These are phyloP conservation scores for Cadophora luteo-olivacea DNA, from an alignment of 2,329 filamentous ascomycete genomes.

Conservation along the genomic window DNA sequence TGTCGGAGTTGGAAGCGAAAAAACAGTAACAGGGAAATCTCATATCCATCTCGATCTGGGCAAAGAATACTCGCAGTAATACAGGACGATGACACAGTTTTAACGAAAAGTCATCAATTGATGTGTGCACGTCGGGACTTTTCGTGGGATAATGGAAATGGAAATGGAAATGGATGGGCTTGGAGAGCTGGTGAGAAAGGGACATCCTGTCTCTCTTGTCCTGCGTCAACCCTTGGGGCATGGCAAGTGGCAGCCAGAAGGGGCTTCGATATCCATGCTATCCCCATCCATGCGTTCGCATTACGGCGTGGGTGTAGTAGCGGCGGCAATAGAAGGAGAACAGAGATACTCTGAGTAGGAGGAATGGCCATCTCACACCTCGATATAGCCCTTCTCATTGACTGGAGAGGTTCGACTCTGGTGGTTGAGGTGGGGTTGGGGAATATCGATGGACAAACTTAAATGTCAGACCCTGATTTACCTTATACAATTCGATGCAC, in stretches of 20 bases:
- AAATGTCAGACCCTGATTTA: neutral
- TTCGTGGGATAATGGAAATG: neutral
- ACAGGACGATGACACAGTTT: neutral
- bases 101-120: neutral
- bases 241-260: neutral
- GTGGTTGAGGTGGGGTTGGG: neutral
- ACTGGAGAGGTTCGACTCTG: constrained; percentile 3
- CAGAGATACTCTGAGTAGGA: too few species aligned
- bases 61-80: constrained; percentile 4
- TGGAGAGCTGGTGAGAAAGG: neutral
- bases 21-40: neutral
- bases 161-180: neutral
- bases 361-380: neutral
- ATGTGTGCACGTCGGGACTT: neutral
- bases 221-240: constrained; percentile 2
- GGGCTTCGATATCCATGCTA: neutral
- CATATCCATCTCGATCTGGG: constrained; percentile 8
- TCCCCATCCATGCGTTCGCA: constrained; percentile 10
- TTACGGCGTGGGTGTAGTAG: neutral
- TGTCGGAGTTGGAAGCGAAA: neutral
- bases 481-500: neutral
- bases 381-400: neutral
- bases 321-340: neutral
- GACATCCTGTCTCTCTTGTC: neutral
- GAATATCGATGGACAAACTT: neutral